Conservation (phyloP, 75 land plant species). For the Pinus albicaulis region DNA sequence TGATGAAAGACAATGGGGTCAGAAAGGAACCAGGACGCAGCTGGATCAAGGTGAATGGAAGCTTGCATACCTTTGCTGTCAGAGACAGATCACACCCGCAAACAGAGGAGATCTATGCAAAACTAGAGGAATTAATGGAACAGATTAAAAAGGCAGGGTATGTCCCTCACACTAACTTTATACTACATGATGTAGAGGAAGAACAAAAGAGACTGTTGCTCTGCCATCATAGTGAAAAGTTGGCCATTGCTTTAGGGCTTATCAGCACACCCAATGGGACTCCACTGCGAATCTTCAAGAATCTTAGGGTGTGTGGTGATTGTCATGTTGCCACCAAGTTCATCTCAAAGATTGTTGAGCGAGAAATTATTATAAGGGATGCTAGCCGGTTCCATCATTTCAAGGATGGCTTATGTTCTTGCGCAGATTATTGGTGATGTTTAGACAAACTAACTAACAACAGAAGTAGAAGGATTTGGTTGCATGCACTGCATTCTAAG, state of each 20-base stretch:
- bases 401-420: constrained; percentile 39
- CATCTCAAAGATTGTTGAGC: constrained; percentile 19
- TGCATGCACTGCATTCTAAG: too few relatives aligned
- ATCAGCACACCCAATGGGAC: constrained; percentile 6
- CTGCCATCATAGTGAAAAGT: constrained; percentile 45
- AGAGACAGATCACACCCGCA: constrained; percentile 1
- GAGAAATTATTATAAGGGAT: constrained; percentile 38
- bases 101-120: too few relatives aligned
- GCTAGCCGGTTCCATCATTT: constrained; percentile 35
- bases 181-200: constrained; percentile 1
- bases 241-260: constrained; percentile 43
- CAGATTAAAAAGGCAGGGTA: too few relatives aligned
- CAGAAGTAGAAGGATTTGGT: too few relatives aligned
- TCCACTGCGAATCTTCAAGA: constrained; percentile 28
- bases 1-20: background rate
- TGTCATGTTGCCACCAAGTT: constrained; percentile 42
- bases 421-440: constrained; percentile 34
- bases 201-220: constrained; percentile 5
- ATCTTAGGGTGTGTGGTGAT: constrained; percentile 45
- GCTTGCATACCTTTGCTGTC: background rate
- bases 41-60: constrained; percentile 4
- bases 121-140: too few relatives aligned
- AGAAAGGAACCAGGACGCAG: constrained; percentile 1
- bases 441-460: too few relatives aligned
- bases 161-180: too few relatives aligned